Conservation (phyloP, 2,329 filamentous ascomycete genomes). For the Canariomyces notabilis region DNA sequence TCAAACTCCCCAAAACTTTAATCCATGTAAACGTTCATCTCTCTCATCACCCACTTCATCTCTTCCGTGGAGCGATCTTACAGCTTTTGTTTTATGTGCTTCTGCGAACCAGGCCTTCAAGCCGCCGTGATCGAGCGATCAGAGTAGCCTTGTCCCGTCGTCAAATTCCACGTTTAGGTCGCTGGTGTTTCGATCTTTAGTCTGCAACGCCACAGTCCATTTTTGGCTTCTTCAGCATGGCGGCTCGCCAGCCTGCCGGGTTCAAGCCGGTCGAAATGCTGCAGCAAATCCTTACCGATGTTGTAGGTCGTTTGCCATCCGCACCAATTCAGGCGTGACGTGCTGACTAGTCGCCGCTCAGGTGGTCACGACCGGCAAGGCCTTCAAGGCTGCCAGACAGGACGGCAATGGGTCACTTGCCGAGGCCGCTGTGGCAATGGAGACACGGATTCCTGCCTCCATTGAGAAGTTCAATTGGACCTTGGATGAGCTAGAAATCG, state of each 20-base stretch:
- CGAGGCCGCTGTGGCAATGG: conserved; percentile 9
- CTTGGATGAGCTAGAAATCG: conserved; percentile 17
- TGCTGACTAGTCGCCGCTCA: conserved; percentile 2
- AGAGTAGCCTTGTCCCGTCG: no score
- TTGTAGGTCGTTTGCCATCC: conserved; percentile 7
- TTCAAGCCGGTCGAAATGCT: conserved; percentile 9
- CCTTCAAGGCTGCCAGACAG: conserved; percentile 11
- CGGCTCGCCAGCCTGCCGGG: conserved; percentile 8
- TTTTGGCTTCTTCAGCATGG: conserved; percentile 10
- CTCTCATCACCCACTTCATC: no score
- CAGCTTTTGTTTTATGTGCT: no score
- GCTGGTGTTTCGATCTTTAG: no score
- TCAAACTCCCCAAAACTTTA: no score
- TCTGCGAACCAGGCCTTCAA: no score
- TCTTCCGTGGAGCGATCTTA: no score
- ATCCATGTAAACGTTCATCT: no score
- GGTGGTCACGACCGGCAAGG: conserved; percentile 16
- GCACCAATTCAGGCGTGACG: neutral
- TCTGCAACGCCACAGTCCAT: no score
- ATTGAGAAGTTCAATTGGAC: conserved; percentile 15
- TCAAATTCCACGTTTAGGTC: no score
- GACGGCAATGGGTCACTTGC: conserved; percentile 11
- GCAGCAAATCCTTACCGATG: conserved; percentile 11
- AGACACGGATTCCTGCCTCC: conserved; percentile 9
- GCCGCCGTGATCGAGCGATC: no score